Conservation (phyloP, 1,139 yeast species). For the Yamadazyma triangularis region DNA sequence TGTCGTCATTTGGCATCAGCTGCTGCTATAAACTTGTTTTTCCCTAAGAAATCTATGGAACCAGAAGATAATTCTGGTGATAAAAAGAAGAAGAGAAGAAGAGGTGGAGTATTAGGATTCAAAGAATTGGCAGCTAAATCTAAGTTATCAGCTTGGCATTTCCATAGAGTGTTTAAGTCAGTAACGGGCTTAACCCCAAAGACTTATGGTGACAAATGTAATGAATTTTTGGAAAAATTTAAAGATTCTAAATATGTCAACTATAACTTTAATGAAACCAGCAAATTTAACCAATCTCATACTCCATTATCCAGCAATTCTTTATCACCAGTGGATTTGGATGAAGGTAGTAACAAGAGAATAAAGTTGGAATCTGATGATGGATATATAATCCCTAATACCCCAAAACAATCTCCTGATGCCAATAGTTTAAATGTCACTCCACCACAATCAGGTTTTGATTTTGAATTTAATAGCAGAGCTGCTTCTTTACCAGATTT, state of each 20-base stretch:
- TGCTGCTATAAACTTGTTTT: conserved; percentile 54
- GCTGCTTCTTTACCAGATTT: conserved; percentile 29
- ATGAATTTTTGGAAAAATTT: conserved; percentile 54
- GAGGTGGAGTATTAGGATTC: conserved; percentile 88
- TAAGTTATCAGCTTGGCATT: conserved; percentile 89
- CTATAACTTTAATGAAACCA: conserved; percentile 9
- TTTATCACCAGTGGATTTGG: conserved; percentile 3
- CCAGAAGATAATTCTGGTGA: conserved; percentile 5
- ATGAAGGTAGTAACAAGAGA: conserved; percentile 1
- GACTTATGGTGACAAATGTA: conserved; percentile 84
- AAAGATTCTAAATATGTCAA: conserved; percentile 18
- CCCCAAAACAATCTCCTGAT: conserved; percentile 1
- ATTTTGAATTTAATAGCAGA: conserved; percentile 10
- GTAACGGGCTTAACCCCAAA: conserved; percentile 86
- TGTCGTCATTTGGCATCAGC: conserved; percentile 83
- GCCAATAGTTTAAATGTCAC: background rate
- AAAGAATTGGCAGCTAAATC: conserved; percentile 85
- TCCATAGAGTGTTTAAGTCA: conserved; percentile 81
- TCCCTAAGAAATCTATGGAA: conserved; percentile 12
- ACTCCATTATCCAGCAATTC: conserved; percentile 7
- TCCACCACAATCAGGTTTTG: background rate
- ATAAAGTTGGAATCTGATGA: conserved; percentile 1
- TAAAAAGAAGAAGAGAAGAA: conserved; percentile 52
- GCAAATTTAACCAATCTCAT: conserved; percentile 8
- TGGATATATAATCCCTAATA: background rate